Base-by-base conservation (phyloP, 1,284 basidiomycete genomes). In the Apiotrichum montevideense region DNA sequence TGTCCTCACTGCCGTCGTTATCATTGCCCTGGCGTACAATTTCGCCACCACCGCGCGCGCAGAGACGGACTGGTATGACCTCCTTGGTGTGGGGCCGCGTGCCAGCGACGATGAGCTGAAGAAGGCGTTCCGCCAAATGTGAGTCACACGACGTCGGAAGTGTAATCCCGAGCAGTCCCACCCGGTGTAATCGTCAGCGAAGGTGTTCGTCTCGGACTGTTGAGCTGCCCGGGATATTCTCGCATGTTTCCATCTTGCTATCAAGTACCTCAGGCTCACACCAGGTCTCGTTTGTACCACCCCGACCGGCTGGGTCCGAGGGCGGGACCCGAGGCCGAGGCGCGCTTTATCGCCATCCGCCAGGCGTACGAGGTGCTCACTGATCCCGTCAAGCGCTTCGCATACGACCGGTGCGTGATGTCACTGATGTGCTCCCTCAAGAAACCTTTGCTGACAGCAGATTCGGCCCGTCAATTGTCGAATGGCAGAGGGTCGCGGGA, bases 361-460 rank as follows among this genome's bases (percentile, higher is more conserved):
- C 82, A 85, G 64, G 87, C 87, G 15, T 92, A 86, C 67, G 90
- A 94, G 69, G 84, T 85, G 0, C 74, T 94, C 35, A 88, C 84
- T 58, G 83, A 91, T 64, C 88, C 90, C 0, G 79, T 84, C 1
- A 85, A 85, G 57, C 78, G 90, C 47, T 92, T 89, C 76, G 90
- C 90, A 0, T 94, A 94, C 72, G 90, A 94, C 52, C 66, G 75
- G 71, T 75, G 79, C 83, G 87, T 86, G 11, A 14, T 14, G 37
- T 39, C 37, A 39, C 37, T 39, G 37, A 7, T 8, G 37, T 7
- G 37, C 21, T 21, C 21, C 21, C 21, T 21, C 21, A 39, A 13
- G 52, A 11, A 13, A 11, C 9, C 10, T 46, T 4, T 13, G 35
- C 51, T 56, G 33, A 56, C 52, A 32, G 42, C 46, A 57, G 55